A percentile compares a stretch with the other conserved stretches of the same genome.
Evolutionary conservation across 306 rosid species (phyloP).

Genomic region (Hippophae rhamnoides): DNA sequence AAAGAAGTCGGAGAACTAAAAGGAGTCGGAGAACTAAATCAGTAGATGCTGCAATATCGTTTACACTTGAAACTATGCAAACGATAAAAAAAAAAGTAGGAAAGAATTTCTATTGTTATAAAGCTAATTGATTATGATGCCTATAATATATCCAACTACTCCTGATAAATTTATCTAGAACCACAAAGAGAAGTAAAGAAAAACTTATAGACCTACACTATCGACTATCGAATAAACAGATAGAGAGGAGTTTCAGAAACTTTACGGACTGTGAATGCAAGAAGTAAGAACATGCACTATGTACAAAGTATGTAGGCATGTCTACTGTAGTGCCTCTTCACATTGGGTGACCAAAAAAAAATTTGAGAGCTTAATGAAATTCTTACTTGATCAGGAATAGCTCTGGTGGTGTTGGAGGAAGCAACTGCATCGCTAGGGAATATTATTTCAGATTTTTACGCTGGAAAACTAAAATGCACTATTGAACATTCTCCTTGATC

Average conservation of each 20-base stretch:
- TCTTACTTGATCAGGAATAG: no score
- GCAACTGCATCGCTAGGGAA: no score
- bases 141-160: conserved; percentile 18
- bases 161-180: conserved; percentile 13
- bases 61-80: not conserved
- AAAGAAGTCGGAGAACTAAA: no score
- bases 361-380: no score
- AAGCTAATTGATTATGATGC: conserved; percentile 17
- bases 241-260: not conserved
- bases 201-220: not conserved
- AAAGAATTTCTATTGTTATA: conserved; percentile 27
- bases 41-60: not conserved
- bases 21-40: no score
- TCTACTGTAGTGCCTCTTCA: no score
- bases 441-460: conserved; percentile 13
- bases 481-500: conserved; percentile 15
- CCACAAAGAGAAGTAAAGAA: no score
- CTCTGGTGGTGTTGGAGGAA: no score
- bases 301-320: conserved; percentile 4
- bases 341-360: no score
- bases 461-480: conserved; percentile 25
- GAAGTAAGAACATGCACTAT: conserved; percentile 6
- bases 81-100: not conserved
- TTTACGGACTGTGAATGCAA: conserved; percentile 15
- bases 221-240: not conserved